Base-by-base conservation (phyloP, 495 filamentous ascomycete species). In the Aspergillus wentii region DNA sequence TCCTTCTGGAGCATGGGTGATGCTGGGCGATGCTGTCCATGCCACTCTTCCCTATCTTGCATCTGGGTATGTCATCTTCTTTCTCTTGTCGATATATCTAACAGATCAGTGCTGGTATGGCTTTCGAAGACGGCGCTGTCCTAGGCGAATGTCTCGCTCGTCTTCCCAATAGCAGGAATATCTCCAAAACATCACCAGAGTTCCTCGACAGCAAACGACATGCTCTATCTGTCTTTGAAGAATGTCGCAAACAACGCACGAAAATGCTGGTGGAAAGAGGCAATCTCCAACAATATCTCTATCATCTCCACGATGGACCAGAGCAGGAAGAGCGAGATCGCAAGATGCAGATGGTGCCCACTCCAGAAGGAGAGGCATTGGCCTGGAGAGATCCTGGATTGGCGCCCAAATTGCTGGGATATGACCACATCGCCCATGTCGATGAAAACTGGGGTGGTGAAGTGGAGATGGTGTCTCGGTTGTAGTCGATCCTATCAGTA, bases 21-120 rank as follows among this genome's bases (percentile, higher is more conserved):
- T 84, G 54, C 52, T 81, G 15, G 79, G 78, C 8, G 80, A 83
- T 46, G 67, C 80, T 4, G 76, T 75, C n/a, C 79, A 84, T 38
- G 76, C 79, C 10, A 80, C 77, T 9, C 57, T 82, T 1, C 80
- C 80, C 3, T 82, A 82, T 56, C 52, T 82, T 3, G 71, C 69
- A 17, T 63, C 59, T 3, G 62, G 62, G 59, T 66, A 54, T n/a
- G 41, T 26, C 13, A 31, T 29, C 15, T 11, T 36, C 8, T 8
- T 5, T 30, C 4, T 1, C n/a, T 33, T 3, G 4, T n/a, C 1
- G n/a, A 20, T 26, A 3, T 21, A 2, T 13, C 27, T 31, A 23
- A 37, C 15, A 11, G 18, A 41, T 49, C 37, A 72, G 69, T 19
- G 71, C 71, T 3, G 65, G 65, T 19, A 63, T 61, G 52, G 57